Conservation (phyloP, 2,329 filamentous ascomycete genomes). For the Byssothecium circinans region DNA sequence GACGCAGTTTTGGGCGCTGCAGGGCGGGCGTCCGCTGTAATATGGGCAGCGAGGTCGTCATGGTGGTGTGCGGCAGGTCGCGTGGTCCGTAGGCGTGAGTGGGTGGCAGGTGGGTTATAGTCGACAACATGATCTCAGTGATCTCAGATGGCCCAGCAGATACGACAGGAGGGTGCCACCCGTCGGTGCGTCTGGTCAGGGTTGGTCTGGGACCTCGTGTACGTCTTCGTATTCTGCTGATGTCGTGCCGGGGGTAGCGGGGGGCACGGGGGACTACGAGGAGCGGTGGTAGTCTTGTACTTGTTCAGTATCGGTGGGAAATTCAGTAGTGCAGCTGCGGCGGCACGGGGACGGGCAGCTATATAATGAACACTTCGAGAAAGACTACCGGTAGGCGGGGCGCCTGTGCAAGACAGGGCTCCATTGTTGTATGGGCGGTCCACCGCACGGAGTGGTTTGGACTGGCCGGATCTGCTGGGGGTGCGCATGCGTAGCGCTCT, state of each 20-base stretch:
- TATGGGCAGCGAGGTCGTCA: slow-evolving; percentile 52
- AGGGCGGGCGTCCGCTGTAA: slow-evolving; percentile 29
- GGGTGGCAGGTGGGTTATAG: slow-evolving; percentile 36
- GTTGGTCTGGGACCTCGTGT: slow-evolving; percentile 6
- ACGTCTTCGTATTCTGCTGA: slow-evolving; percentile 11
- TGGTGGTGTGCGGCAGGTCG: slow-evolving; percentile 38
- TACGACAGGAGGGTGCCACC: too few relatives aligned
- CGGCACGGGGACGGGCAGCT: neutral
- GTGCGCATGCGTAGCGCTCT: neutral
- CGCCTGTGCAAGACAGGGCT: neutral
- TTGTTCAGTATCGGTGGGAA: too few relatives aligned
- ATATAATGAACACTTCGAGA: slow-evolving; percentile 1
- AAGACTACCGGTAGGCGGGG: neutral
- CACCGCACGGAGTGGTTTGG: too few relatives aligned
- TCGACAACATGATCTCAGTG: slow-evolving; percentile 40
- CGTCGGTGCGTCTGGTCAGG: too few relatives aligned
- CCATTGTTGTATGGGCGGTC: neutral
- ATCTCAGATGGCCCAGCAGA: slow-evolving; percentile 5
- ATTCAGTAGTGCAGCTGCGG: too few relatives aligned
- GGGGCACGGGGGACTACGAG: neutral
- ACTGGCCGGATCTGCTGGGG: neutral
- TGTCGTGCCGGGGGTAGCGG: slow-evolving; percentile 3
- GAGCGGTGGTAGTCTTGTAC: too few relatives aligned
- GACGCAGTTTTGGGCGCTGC: slow-evolving; percentile 60
- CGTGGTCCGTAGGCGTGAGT: slow-evolving; percentile 22